These are phyloP conservation scores for Brassica napus DNA, from an alignment of 345 rosid genomes.

Conservation along the genomic window Da-Ae NC_063451.1:17696001-17696500, in stretches of 20 bases:
- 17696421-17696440: not conserved
- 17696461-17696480: no score
- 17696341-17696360: conserved; percentile 16
- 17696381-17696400: not conserved
- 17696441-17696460: no score
- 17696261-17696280: conserved; percentile 12
- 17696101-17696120: conserved; percentile 18
- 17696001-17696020: not conserved
- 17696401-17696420: not conserved
- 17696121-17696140: conserved; percentile 34
- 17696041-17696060: not conserved
- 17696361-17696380: not conserved
- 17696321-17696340: not conserved
- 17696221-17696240: not conserved
- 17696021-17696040: not conserved
- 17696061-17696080: not conserved
- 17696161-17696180: conserved; percentile 38
- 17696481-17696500: no score
- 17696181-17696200: conserved; percentile 30
- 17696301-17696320: conserved; percentile 1
- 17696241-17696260: not conserved
- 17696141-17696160: conserved; percentile 19
- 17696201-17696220: conserved; percentile 3
- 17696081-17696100: conserved; percentile 6
- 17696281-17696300: conserved; percentile 8